Evolutionary conservation across 2,329 filamentous ascomycete species (phyloP).

Genomic region (Pseudogymnoascus sp.): DNA sequence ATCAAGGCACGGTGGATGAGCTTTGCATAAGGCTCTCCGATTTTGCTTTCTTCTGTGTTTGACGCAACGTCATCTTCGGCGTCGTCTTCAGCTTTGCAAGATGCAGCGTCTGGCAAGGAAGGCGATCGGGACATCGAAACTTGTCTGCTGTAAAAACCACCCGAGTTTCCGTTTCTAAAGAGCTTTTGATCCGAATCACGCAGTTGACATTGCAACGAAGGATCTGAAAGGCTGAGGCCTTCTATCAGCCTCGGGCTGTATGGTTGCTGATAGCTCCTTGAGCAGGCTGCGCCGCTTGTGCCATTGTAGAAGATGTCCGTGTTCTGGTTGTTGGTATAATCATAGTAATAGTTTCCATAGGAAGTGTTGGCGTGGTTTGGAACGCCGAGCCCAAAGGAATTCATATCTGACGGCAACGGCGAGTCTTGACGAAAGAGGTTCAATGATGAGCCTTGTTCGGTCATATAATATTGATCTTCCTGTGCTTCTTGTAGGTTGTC

Average conservation of each 20-base stretch:
- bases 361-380: background rate
- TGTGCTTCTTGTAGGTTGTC: background rate
- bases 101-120: constrained; percentile 15
- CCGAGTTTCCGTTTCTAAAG: background rate
- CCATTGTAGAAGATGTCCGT: background rate
- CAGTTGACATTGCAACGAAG: background rate
- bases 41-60: constrained; percentile 21
- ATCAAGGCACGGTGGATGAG: constrained; percentile 72
- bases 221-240: background rate
- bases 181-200: background rate
- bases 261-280: constrained; percentile 2
- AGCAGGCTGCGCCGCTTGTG: background rate
- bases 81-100: constrained; percentile 23
- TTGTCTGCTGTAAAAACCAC: constrained; percentile 3
- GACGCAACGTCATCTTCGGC: constrained; percentile 22
- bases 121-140: constrained; percentile 12
- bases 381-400: background rate
- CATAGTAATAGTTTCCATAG: background rate
- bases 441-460: background rate
- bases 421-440: background rate
- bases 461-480: background rate
- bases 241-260: background rate
- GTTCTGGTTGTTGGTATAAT: background rate
- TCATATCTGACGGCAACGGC: background rate
- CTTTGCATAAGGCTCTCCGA: constrained; percentile 66